These are phyloP conservation scores for Lyophyllum semitale DNA, from an alignment of 768 basidiomycete species.

Conservation along the genomic window DNA sequence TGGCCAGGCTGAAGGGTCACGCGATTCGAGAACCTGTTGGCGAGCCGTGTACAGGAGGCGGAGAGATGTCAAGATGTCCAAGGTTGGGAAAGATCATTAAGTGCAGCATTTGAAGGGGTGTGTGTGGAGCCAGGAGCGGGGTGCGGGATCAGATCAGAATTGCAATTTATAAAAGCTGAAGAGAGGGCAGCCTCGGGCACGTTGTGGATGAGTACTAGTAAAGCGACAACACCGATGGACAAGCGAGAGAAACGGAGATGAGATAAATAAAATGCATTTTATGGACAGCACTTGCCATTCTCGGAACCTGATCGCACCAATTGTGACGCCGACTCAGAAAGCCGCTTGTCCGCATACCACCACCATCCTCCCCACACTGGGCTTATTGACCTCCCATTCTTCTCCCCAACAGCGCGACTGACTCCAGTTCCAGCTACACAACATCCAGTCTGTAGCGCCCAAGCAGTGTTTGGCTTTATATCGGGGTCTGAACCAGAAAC, in stretches of 20 bases:
- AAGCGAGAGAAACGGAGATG: slow-evolving; percentile 37
- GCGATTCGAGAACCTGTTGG: not conserved
- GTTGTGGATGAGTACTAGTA: not conserved
- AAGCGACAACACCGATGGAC: not conserved
- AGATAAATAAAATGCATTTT: slow-evolving; percentile 26
- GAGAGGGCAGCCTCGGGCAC: not conserved
- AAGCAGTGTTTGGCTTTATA: not conserved
- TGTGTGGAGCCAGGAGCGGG: not conserved
- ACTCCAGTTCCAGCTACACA: not conserved
- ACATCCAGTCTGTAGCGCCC: not conserved
- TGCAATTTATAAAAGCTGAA: not conserved
- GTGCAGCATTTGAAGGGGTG: no score
- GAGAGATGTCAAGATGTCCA: not conserved
- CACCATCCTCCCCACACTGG: slow-evolving; percentile 13
- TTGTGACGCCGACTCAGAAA: slow-evolving; percentile 18
- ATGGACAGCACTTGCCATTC: no score
- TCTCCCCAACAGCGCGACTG: not conserved
- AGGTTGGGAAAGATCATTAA: no score
- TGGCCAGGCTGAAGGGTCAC: not conserved
- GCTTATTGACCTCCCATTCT: not conserved
- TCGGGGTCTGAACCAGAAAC: slow-evolving; percentile 10
- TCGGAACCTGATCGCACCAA: slow-evolving; percentile 25
- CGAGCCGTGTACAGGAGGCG: not conserved
- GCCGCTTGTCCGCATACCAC: slow-evolving; percentile 19
- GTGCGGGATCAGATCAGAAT: slow-evolving; percentile 3